Conservation (phyloP, 2,329 filamentous ascomycete genomes). For the Ceratocystis alfenasii region DNA sequence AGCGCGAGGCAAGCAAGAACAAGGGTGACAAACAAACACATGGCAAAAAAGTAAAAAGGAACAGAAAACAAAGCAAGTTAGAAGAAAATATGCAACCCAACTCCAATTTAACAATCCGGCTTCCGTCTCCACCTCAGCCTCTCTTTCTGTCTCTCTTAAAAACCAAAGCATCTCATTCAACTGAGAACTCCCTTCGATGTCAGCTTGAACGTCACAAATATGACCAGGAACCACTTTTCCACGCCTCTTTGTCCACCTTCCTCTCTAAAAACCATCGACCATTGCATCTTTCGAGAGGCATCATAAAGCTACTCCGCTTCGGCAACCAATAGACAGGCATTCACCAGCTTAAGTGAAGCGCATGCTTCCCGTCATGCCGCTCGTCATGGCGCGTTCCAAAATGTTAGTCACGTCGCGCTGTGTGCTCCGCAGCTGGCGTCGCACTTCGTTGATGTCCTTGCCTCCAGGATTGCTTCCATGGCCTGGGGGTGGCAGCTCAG, state of each 20-base stretch:
- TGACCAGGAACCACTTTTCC: background rate
- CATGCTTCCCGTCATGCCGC: conserved; percentile 33
- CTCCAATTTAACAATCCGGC: background rate
- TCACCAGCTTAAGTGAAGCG: conserved; percentile 35
- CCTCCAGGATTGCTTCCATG: conserved; percentile 36
- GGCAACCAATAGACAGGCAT: background rate
- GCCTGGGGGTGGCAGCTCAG: conserved; percentile 32
- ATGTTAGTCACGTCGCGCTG: conserved; percentile 36
- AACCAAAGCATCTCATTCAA: background rate
- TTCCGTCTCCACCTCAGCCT: background rate
- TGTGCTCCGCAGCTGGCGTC: conserved; percentile 34
- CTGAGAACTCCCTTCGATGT: too few relatives aligned
- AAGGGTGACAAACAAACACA: conserved; percentile 2
- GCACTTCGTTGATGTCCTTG: conserved; percentile 35
- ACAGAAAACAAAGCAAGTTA: background rate
- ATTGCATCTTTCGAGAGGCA: background rate
- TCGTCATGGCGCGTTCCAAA: conserved; percentile 29
- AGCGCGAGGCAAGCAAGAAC: conserved; percentile 7
- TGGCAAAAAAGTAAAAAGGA: background rate
- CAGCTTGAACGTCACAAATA: background rate
- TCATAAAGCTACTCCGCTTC: background rate
- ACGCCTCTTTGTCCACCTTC: background rate
- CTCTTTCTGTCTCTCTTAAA: background rate
- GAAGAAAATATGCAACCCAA: conserved; percentile 14
- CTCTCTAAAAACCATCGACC: background rate